These are phyloP conservation scores for Isabelozyma gotoi DNA, from an alignment of 805 yeast genomes.

Conservation along the genomic window DNA sequence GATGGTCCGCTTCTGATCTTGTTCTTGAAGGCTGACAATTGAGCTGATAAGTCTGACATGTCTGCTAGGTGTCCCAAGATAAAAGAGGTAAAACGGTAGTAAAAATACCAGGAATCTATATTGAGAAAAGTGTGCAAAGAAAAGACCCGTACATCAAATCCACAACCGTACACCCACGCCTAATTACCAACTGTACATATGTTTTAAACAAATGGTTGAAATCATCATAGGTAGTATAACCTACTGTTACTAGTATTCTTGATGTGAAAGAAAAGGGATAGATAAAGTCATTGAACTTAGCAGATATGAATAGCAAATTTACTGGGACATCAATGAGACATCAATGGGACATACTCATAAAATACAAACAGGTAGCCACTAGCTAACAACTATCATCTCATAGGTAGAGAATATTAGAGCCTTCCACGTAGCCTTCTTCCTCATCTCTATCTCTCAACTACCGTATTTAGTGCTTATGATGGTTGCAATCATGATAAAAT, in stretches of 20 bases:
- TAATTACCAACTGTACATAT: too few relatives aligned
- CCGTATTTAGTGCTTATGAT: not conserved
- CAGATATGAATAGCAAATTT: too few relatives aligned
- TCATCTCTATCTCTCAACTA: not conserved
- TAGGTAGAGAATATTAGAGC: not conserved
- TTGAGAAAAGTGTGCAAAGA: not conserved
- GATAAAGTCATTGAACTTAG: too few relatives aligned
- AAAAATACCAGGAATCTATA: not conserved
- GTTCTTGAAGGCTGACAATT: conserved; percentile 46
- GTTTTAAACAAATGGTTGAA: too few relatives aligned
- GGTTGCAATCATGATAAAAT: not conserved
- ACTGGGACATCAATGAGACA: too few relatives aligned
- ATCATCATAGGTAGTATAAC: too few relatives aligned
- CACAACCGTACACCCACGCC: not conserved
- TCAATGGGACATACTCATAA: too few relatives aligned
- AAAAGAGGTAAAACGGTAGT: not conserved
- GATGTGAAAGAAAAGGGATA: too few relatives aligned
- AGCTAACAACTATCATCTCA: not conserved
- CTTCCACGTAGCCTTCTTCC: not conserved
- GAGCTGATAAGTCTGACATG: conserved; percentile 42
- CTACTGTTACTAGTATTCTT: too few relatives aligned
- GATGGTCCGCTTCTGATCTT: conserved; percentile 46
- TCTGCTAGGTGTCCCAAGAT: not conserved
- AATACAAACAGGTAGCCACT: too few relatives aligned
- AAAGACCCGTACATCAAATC: not conserved